Evolutionary conservation across 2,329 filamentous ascomycete species (phyloP).

Genomic region (Hortaea werneckii): DNA sequence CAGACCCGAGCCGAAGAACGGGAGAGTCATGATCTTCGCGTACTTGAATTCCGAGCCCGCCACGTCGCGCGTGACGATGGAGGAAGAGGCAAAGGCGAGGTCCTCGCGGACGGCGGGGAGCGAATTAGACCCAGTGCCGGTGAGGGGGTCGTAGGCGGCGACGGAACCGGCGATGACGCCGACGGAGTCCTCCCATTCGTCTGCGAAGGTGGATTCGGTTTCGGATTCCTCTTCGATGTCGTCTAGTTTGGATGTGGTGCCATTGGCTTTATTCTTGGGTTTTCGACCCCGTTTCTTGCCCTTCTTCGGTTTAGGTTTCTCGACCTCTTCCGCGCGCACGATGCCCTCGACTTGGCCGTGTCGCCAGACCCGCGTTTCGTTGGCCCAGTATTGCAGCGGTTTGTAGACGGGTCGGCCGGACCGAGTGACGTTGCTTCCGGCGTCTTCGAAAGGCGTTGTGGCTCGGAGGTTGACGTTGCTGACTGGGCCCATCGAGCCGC

Average conservation of each 20-base stretch:
- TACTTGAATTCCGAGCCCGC: constrained; percentile 68
- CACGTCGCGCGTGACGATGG: constrained; percentile 49
- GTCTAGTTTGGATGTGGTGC: constrained; percentile 18
- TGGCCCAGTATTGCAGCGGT: constrained; percentile 78
- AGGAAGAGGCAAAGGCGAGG: constrained; percentile 48
- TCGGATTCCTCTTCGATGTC: constrained; percentile 32
- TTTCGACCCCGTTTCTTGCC: constrained; percentile 25
- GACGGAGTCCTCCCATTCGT: constrained; percentile 62
- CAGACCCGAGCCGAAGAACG: constrained; percentile 82
- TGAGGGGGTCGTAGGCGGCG: constrained; percentile 41
- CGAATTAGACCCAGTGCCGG: constrained; percentile 23
- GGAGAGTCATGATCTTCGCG: constrained; percentile 72
- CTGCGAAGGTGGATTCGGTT: constrained; percentile 45
- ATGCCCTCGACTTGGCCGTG: constrained; percentile 66
- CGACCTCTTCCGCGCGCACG: constrained; percentile 59
- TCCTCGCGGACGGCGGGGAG: constrained; percentile 36
- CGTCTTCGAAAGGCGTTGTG: constrained; percentile 34
- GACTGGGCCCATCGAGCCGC: constrained; percentile 19
- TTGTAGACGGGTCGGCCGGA: constrained; percentile 69
- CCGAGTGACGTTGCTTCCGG: constrained; percentile 53
- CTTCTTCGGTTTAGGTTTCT: constrained; percentile 16
- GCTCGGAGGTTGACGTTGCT: constrained; percentile 28
- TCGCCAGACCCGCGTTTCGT: constrained; percentile 64
- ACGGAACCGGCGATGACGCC: constrained; percentile 56
- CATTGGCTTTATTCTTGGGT: constrained; percentile 22